phyloP scores from a whole-genome alignment of 306 rosid genomes.

The Cyclanthera cordifolia region DNA sequence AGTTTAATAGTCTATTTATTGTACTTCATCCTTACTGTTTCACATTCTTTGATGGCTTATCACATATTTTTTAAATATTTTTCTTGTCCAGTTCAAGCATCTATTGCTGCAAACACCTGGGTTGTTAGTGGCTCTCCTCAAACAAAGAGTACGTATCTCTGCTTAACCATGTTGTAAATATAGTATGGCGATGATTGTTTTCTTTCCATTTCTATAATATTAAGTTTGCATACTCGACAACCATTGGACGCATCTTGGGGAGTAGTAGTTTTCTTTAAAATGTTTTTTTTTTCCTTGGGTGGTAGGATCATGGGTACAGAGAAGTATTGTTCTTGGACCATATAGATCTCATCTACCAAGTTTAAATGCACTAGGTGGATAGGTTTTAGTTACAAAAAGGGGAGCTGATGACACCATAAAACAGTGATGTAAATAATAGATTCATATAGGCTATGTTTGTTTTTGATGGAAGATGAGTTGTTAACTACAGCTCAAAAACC shows the following conservation, averaged over 20 bases:
- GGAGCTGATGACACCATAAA: too few relatives aligned
- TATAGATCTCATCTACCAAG: not conserved
- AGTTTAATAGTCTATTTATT: not conserved
- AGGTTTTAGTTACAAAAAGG: too few relatives aligned
- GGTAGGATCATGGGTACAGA: not conserved
- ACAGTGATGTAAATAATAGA: too few relatives aligned
- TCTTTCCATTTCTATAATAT: not conserved
- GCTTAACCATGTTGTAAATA: not conserved
- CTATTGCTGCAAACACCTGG: conserved; percentile 98
- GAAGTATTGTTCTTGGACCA: not conserved
- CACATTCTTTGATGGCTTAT: not conserved
- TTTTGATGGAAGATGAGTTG: too few relatives aligned
- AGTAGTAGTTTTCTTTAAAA: too few relatives aligned
- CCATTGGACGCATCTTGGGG: too few relatives aligned
- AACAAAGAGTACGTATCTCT: conserved; percentile 62
- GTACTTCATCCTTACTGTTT: not conserved
- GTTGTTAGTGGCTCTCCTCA: conserved; percentile 96
- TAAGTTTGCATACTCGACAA: not conserved
- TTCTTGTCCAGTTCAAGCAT: conserved; percentile 62
- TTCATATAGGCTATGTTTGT: too few relatives aligned
- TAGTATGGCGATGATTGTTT: not conserved
- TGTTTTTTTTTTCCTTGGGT: not conserved
- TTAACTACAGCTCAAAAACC: too few relatives aligned
- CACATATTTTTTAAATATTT: not conserved
- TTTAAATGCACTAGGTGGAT: too few relatives aligned